Base-by-base conservation (phyloP, 257 asterid genomes). In the Schizonepeta tenuifolia region DNA sequence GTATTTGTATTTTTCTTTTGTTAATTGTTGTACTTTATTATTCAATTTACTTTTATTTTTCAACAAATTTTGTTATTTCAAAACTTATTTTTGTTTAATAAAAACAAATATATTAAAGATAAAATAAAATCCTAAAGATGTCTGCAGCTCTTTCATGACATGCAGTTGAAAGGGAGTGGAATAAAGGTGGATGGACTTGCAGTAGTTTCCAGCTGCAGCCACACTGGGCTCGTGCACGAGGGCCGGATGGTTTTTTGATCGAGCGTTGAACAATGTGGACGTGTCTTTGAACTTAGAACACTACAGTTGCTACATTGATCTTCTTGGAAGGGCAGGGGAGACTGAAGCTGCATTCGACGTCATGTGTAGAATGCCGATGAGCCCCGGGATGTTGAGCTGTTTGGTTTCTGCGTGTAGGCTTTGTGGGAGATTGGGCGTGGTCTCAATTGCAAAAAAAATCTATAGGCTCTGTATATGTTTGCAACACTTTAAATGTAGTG, bases 271-370 rank as follows among this genome's bases (percentile, higher is more conserved):
- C 21, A 83, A 86, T 56, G 46, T 10, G 2, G 65, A 78, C 9
- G 75, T 79, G 7, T 18, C 58, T 31, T 62, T 85, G 73, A 80
- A 82, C 0, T 9, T 75, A 44, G 91, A 89, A 71, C 96, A 86
- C 65, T 89, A 89, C 71, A 86, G 91, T 46, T 89, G 95, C 78
- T 85, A 74, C 58, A 40, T 89, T 28, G 95, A 86, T 68, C 89
- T 91, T 59, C 95, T 89, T 36, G 91, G 93, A 9, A 84, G 94
- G 73, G 95, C 90, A 7, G 97, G 96, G 71, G 75, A 75, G 82
- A 54, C 87, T 3, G 78, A 86, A 68, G 88, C 74, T 38, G 97
- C 95, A 2, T 79, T 77, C 49, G 84, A 83, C 50, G 75, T 83
- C 26, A 58, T 87, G 62, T 10, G 77, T 40, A 55, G 62, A 72